A percentile compares a stretch with the other conserved stretches of the same genome.
phyloP scores from a whole-genome alignment of 805 yeast species.

The Starmera dryadoides region DNA sequence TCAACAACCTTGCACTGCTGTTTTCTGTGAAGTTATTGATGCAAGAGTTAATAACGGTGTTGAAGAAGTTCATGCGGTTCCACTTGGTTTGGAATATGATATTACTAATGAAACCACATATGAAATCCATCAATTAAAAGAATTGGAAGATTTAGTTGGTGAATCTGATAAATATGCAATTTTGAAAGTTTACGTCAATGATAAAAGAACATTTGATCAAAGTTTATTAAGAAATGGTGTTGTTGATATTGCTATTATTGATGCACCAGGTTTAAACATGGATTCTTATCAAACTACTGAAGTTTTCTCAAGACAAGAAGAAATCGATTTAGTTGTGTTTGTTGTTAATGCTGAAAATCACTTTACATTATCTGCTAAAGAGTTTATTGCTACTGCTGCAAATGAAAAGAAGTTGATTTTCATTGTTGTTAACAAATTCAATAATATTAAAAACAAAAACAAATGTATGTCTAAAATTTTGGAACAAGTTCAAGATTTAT shows the following conservation, averaged over 20 bases:
- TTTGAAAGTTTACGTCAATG: slow-evolving; percentile 77
- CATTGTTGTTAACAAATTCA: slow-evolving; percentile 90
- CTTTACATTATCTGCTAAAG: slow-evolving; percentile 89
- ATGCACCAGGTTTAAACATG: slow-evolving; percentile 94
- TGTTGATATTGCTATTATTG: slow-evolving; percentile 86
- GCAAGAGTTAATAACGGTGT: slow-evolving; percentile 63
- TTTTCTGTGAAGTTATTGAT: slow-evolving; percentile 91
- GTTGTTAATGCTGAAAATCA: slow-evolving; percentile 96
- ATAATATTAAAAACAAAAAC: slow-evolving; percentile 72
- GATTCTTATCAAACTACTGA: slow-evolving; percentile 93
- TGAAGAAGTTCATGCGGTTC: slow-evolving; percentile 93
- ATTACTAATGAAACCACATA: slow-evolving; percentile 59
- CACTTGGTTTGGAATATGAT: slow-evolving; percentile 36
- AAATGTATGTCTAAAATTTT: slow-evolving; percentile 71
- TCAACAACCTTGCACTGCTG: slow-evolving; percentile 96
- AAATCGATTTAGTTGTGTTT: slow-evolving; percentile 91
- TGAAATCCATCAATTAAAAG: slow-evolving; percentile 42
- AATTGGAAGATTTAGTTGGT: slow-evolving; percentile 63
- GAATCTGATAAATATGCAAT: slow-evolving; percentile 65
- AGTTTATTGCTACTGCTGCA: slow-evolving; percentile 85
- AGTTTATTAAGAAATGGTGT: slow-evolving; percentile 83
- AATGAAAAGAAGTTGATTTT: slow-evolving; percentile 87
- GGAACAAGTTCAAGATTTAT: slow-evolving; percentile 75
- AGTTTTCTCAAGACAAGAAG: slow-evolving; percentile 93
- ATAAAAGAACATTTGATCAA: slow-evolving; percentile 55